Base-by-base conservation (phyloP, 2,329 filamentous ascomycete species). In the Samsoniella hepiali region DNA sequence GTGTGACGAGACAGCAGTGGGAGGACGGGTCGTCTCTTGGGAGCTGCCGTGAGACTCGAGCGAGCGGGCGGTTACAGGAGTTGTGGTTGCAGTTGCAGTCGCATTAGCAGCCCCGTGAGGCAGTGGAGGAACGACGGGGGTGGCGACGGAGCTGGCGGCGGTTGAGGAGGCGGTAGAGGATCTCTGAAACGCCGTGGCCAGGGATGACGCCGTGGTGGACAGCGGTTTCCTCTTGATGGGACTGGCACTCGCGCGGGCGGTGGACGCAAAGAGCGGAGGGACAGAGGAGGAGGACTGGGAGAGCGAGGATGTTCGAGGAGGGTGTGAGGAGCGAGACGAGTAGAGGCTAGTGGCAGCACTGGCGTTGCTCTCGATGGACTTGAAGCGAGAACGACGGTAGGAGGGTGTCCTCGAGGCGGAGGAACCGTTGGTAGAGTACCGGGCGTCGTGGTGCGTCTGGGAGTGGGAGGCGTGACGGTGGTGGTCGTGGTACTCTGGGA, bases 201-300 rank as follows among this genome's bases (percentile, higher is more conserved):
- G 71, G 64, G 81, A 77, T 45, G 82, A 84, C 56, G 82, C 83
- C 38, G 81, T 81, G 8, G 78, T 76, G 50, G 85, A 86, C 65
- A 88, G 72, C 62, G 86, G 86, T 75, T 88, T 88, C 66, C 86
- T 81, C 71, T 82, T 82, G 74, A 88, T 83, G 66, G 47, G 45
- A 29, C 45, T 51, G 58, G 76, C 72, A 49, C 68, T 70, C 34
- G 63, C 66, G 9, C 58, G 47, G 9, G 59, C 36, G 22, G 34
- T 55, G 56, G 44, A 42, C 36, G 60, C 22, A 38, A 64, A 62
- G 63, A 66, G 59, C 32, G 50, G 62, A 63, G 47, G 56, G 54
- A 51, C 50, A 40, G 56, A 64, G 40, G 58, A 63, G 55, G 60
- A 54, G n/a, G 64, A 62, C 27, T 62, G 59, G 60, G 62, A 51